Evolutionary conservation across 2,329 filamentous ascomycete genomes (phyloP), one percentile per base, ranked within the genome.

Genomic region (Neofusicoccum laricinum): DNA sequence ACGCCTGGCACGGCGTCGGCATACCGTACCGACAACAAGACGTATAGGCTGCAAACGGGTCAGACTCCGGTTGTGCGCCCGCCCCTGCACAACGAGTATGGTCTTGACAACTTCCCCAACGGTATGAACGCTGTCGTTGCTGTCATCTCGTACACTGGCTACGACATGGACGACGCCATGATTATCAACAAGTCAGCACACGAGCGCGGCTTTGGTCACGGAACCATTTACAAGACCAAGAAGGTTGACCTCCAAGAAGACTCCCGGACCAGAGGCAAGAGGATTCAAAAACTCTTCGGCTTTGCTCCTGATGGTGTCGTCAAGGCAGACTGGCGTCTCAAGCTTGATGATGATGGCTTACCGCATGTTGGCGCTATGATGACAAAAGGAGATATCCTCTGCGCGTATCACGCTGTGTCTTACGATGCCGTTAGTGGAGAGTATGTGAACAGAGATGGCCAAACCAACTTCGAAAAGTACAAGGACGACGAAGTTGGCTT

Each of bases 81-180:
- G 32, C 94, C 94, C 36, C 84, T 98, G 49, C 93, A 99, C 80
- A 98, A 97, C 73, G 90, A 92, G 19, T 99, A 99, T 73, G 95
- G 94, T 19, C 88, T 98, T 66, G 95, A 99, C 80, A 98, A 98
- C 78, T 99, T 97, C 77, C 95, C 95, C 63, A 97, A 98, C 75
- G 95, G 95, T 32, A 93, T 88, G 72, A 99, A 99, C 72, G 92
- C 93, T 8, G 88, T 98, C 43, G 95, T 99, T 65, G 95, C 95
- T 65, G 96, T 99, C 76, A 97, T 99, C 68, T 97, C 94, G 0
- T 99, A 99, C 78, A 98, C 94, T 1, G 95, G 94, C 59, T 99
- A 98, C 80, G 95, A 99, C 84, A 99, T 99, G 95, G 95, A 99
- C 84, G 95, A 99, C 80, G 95, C 95, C 75, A 98, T 98, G 94